A percentile compares a stretch with the other conserved stretches of the same genome.
phyloP scores from a whole-genome alignment of 106 monocot species.

The Allium sativum region DNA sequence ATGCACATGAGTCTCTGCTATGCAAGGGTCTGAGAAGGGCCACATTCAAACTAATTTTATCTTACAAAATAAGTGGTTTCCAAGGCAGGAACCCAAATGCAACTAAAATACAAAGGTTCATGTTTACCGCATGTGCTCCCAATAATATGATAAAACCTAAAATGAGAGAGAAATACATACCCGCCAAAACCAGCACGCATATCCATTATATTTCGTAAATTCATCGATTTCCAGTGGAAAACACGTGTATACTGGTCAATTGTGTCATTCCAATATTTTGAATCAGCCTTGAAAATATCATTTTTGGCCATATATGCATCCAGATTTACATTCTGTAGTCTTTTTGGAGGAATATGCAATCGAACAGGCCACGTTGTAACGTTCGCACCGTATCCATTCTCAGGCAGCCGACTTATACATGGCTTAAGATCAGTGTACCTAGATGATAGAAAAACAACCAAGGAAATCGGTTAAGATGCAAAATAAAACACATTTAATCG shows the following conservation, averaged over 20 bases:
- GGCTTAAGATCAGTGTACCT: slow-evolving; percentile 69
- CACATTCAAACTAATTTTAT: too few relatives aligned
- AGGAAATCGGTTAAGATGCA: too few relatives aligned
- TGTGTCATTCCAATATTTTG: slow-evolving; percentile 56
- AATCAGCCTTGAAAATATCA: slow-evolving; percentile 70
- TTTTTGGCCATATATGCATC: slow-evolving; percentile 71
- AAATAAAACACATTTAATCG: too few relatives aligned
- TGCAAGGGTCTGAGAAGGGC: too few relatives aligned
- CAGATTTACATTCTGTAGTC: slow-evolving; percentile 65
- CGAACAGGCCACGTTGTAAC: slow-evolving; percentile 65
- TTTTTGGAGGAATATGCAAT: slow-evolving; percentile 52
- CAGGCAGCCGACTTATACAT: slow-evolving; percentile 69
- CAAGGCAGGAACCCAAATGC: too few relatives aligned
- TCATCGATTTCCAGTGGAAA: slow-evolving; percentile 51
- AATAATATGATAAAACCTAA: slow-evolving; percentile 1
- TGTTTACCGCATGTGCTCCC: too few relatives aligned
- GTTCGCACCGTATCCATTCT: slow-evolving; percentile 67
- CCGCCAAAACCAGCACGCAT: slow-evolving; percentile 97
- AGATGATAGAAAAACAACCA: too few relatives aligned
- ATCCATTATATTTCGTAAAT: slow-evolving; percentile 84
- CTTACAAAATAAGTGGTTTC: too few relatives aligned
- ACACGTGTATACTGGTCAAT: slow-evolving; percentile 39
- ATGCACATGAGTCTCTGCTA: too few relatives aligned
- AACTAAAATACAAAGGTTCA: too few relatives aligned
- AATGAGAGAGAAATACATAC: slow-evolving; percentile 26